These are phyloP conservation scores for Carex arenaria DNA, from an alignment of 202 grass and related monocot species.

Conservation along the genomic window DNA sequence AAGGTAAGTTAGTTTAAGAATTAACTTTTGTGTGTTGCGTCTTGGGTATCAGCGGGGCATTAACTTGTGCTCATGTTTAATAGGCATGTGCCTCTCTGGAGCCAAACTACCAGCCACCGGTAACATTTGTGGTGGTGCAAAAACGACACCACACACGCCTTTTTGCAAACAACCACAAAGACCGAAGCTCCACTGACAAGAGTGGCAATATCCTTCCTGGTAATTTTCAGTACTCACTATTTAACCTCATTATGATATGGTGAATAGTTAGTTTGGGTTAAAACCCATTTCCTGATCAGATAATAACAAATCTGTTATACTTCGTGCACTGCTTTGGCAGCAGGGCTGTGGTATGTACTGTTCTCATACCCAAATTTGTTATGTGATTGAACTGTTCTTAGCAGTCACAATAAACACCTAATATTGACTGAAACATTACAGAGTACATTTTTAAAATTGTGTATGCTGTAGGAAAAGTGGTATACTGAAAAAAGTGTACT, in stretches of 20 bases:
- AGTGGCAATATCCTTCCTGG: slow-evolving; percentile 62
- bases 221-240: slow-evolving; percentile 11
- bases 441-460: not conserved
- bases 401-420: not conserved
- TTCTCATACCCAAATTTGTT: not conserved
- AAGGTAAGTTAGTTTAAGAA: slow-evolving; percentile 43
- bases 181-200: slow-evolving; percentile 50
- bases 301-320: not conserved
- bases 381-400: not conserved
- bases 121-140: slow-evolving; percentile 65
- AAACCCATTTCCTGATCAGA: not conserved
- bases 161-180: slow-evolving; percentile 61
- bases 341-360: not conserved
- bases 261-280: not conserved
- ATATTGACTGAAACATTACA: not conserved
- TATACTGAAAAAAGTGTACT: not conserved
- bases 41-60: not conserved
- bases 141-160: slow-evolving; percentile 59
- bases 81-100: slow-evolving; percentile 68
- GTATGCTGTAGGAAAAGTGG: not conserved
- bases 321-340: not conserved
- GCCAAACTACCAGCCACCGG: slow-evolving; percentile 63
- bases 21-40: not conserved
- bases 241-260: not conserved
- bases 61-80: not conserved